These are phyloP conservation scores for Suhomyces yuchorum DNA, from an alignment of 1,139 yeast genomes.

Conservation along the genomic window DNA sequence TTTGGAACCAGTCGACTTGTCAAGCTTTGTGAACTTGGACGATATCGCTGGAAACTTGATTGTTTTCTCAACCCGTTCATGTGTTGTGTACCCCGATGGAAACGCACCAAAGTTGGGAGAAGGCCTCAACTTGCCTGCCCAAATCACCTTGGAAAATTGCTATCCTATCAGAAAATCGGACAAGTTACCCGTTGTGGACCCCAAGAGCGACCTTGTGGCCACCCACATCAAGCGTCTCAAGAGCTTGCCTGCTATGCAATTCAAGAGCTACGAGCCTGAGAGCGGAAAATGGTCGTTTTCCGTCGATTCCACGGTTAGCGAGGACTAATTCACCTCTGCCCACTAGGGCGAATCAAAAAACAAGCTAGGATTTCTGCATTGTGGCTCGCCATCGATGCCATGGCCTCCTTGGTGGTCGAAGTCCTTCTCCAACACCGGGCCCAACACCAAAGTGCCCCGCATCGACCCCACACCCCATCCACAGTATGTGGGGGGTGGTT, in stretches of 20 bases:
- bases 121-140: slow-evolving; percentile 79
- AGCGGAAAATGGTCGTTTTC: slow-evolving; percentile 84
- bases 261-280: slow-evolving; percentile 73
- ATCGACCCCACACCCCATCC: not conserved
- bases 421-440: too few species aligned
- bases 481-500: not conserved
- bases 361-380: not conserved
- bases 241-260: slow-evolving; percentile 58
- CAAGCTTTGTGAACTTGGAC: slow-evolving; percentile 59
- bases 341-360: not conserved
- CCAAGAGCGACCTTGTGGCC: slow-evolving; percentile 68
- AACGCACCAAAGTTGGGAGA: slow-evolving; percentile 71
- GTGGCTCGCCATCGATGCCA: not conserved
- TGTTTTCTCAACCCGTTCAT: slow-evolving; percentile 59
- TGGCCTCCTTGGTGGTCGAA: too few species aligned
- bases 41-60: slow-evolving; percentile 69
- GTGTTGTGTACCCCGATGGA: slow-evolving; percentile 75
- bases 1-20: slow-evolving; percentile 78
- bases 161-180: slow-evolving; percentile 77
- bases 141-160: slow-evolving; percentile 73
- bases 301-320: slow-evolving; percentile 24
- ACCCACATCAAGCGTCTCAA: slow-evolving; percentile 72
- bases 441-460: not conserved
- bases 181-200: slow-evolving; percentile 74
- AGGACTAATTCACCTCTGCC: not conserved